Conservation (phyloP, 768 basidiomycete species). For the Tremella mesenterica region DNA sequence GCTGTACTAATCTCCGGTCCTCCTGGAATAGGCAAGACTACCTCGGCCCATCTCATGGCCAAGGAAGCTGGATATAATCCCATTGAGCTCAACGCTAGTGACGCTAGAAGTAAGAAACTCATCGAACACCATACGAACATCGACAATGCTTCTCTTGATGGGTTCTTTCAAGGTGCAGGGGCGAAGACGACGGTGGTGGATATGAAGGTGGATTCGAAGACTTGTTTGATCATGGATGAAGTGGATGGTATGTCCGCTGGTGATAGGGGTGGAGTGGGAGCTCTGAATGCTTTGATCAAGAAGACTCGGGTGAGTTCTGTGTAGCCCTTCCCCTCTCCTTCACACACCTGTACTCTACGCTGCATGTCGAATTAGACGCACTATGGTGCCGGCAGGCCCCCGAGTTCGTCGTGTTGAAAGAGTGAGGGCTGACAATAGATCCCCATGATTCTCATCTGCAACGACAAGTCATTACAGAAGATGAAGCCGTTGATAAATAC, state of each 20-base stretch:
- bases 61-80: conserved; percentile 83
- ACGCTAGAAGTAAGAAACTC: conserved; percentile 89
- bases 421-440: conserved; percentile 51
- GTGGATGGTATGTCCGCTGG: conserved; percentile 99
- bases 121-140: conserved; percentile 91
- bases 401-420: neutral
- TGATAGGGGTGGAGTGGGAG: conserved; percentile 92
- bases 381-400: no score
- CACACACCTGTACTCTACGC: no score
- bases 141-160: conserved; percentile 78
- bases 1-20: conserved; percentile 85
- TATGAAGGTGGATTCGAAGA: conserved; percentile 63
- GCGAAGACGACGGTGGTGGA: conserved; percentile 55
- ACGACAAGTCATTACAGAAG: conserved; percentile 78
- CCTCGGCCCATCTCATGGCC: conserved; percentile 84
- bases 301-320: conserved; percentile 76
- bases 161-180: conserved; percentile 50
- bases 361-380: neutral
- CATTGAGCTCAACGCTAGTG: conserved; percentile 94
- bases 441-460: conserved; percentile 95
- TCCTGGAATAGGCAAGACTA: conserved; percentile 97
- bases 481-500: conserved; percentile 72
- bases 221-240: conserved; percentile 97
- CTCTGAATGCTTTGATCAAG: conserved; percentile 80
- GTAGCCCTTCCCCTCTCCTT: neutral